These are phyloP conservation scores for Tagetes patula DNA, from an alignment of 129 eudicot genomes.

Conservation along the genomic window DNA sequence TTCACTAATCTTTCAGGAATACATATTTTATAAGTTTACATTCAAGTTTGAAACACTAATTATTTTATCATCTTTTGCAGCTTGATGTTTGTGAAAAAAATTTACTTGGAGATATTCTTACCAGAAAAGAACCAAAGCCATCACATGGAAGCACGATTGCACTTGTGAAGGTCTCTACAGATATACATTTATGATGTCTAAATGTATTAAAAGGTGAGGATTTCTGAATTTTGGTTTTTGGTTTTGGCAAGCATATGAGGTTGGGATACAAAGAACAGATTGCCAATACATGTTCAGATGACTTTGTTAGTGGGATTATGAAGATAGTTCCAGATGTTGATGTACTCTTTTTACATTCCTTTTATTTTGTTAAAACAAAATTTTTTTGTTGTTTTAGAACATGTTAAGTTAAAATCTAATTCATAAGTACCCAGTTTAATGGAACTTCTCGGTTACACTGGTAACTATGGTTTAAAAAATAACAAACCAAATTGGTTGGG, in stretches of 20 bases:
- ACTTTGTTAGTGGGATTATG: constrained; percentile 79
- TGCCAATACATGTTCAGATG: constrained; percentile 50
- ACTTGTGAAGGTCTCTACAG: too few species aligned
- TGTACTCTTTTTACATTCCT: constrained; percentile 50
- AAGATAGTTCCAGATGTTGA: constrained; percentile 94
- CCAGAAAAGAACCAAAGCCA: too few species aligned
- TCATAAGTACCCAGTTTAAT: neutral
- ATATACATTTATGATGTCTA: too few species aligned
- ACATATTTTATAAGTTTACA: too few species aligned
- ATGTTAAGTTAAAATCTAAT: neutral
- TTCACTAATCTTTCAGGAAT: too few species aligned
- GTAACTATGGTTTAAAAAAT: neutral
- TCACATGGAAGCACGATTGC: too few species aligned
- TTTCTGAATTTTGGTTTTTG: too few species aligned
- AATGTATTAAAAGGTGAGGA: too few species aligned
- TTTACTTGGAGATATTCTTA: too few species aligned
- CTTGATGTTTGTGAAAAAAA: too few species aligned
- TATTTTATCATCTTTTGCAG: too few species aligned
- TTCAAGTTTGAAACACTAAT: too few species aligned
- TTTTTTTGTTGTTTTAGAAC: neutral
- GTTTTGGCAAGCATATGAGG: constrained; percentile 39
- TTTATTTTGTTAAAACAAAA: constrained; percentile 1
- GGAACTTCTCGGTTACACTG: neutral
- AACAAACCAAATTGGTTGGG: neutral
- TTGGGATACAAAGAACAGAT: constrained; percentile 45